Evolutionary conservation across 73 alveolate genomes (phyloP), one percentile per base, ranked within the genome.

Genomic region (Loxodes magnus): DNA sequence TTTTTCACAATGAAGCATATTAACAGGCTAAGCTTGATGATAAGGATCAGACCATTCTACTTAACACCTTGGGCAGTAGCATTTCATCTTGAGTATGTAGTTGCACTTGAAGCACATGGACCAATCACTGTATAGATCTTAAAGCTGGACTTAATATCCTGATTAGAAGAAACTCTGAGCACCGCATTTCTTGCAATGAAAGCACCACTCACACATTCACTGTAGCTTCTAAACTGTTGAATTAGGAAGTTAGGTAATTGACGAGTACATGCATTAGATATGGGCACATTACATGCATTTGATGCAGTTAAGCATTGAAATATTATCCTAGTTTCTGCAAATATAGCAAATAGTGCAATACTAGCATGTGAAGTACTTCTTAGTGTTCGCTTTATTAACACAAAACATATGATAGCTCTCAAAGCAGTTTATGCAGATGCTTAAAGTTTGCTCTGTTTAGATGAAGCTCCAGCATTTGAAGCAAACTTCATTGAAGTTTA

Each of bases 1-100:
- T 12, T 10, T 14, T 19, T 25, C 10, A 24, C 59, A 46, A 10
- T 12, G n/a, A n/a, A 10, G 6, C 26, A n/a, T 0, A 9, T 46
- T 23, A 9, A 24, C 7, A 22, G 17, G 9, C 7, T 12, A 5
- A 10, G 22, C 34, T 46, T 16, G 27, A 10, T 46, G 43, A 46
- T 46, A 46, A 10, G 59, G 59, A 12, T 37, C 22, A 1, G 52
- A 7, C 59, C 59, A 46, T n/a, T 46, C 59, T 2, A n/a, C 27
- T 22, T 24, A 37, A 2, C 59, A 46, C 2, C 27, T 41, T 10
- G 50, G 59, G 59, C 59, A 46, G 59, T 21, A 46, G 5, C 27
- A 16, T 9, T 46, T 46, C 14, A 25, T 46, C n/a, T n/a, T 23
- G 17, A 46, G 15, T 1, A 46, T 41, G 43, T 41, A 46, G n/a